phyloP scores from a whole-genome alignment of 805 yeast genomes.

The Hanseniaspora vineae region DNA sequence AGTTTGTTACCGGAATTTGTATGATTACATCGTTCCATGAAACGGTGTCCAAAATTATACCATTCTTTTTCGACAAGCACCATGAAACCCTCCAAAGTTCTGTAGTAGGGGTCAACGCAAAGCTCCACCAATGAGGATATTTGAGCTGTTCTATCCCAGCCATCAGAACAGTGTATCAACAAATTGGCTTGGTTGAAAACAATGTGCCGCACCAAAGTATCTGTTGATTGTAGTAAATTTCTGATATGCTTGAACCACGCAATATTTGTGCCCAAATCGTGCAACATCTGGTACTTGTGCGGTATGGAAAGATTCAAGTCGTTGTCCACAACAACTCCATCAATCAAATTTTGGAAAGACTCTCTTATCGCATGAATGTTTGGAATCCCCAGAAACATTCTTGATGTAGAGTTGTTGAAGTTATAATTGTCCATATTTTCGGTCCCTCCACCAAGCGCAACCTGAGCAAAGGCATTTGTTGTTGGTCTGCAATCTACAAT shows the following conservation, averaged over 20 bases:
- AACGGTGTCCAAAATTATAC: constrained; percentile 89
- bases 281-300: constrained; percentile 39
- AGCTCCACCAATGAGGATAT: constrained; percentile 71
- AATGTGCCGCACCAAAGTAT: constrained; percentile 66
- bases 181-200: constrained; percentile 74
- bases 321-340: constrained; percentile 46
- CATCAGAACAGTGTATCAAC: constrained; percentile 90
- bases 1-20: constrained; percentile 37
- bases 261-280: constrained; percentile 26
- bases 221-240: constrained; percentile 60
- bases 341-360: constrained; percentile 49
- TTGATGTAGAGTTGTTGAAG: constrained; percentile 30
- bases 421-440: constrained; percentile 83
- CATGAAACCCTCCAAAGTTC: constrained; percentile 83
- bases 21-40: constrained; percentile 73
- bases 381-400: constrained; percentile 80
- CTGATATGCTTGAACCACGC: constrained; percentile 71
- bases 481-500: constrained; percentile 88
- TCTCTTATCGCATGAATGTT: constrained; percentile 94
- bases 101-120: constrained; percentile 78
- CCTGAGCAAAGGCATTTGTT: constrained; percentile 92
- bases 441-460: constrained; percentile 96
- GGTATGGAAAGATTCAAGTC: constrained; percentile 45
- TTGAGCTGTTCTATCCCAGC: constrained; percentile 97
- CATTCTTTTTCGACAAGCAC: constrained; percentile 85